A percentile compares a stretch with the other conserved stretches of the same genome.
phyloP scores from a whole-genome alignment of 1,139 yeast species.

The Candida gigantensis region DNA sequence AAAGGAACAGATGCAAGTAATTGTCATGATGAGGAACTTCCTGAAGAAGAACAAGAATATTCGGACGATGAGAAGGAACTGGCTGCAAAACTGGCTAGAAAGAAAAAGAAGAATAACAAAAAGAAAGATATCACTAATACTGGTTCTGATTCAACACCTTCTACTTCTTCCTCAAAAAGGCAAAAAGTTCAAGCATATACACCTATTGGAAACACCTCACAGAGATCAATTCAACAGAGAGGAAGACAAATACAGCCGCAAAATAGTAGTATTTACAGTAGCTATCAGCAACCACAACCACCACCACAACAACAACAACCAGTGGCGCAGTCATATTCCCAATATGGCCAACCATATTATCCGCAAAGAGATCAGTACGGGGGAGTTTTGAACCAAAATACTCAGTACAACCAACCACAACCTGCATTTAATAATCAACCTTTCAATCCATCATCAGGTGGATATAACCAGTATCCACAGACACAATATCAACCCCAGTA shows the following conservation, averaged over 20 bases:
- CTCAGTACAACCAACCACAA: constrained; percentile 2
- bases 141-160: constrained; percentile 5
- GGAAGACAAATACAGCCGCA: constrained; percentile 13
- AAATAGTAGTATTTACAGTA: constrained; percentile 2
- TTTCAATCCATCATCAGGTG: constrained; percentile 1
- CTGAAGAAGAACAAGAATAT: constrained; percentile 90
- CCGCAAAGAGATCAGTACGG: constrained; percentile 9
- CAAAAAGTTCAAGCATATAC: constrained; percentile 19
- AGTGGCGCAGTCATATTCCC: constrained; percentile 8
- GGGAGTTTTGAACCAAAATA: constrained; percentile 2
- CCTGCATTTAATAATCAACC: neutral
- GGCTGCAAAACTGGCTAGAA: constrained; percentile 57
- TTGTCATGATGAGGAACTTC: constrained; percentile 90
- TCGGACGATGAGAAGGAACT: constrained; percentile 88
- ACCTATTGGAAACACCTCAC: constrained; percentile 9
- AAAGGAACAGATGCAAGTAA: constrained; percentile 96
- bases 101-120: constrained; percentile 49
- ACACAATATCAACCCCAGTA: constrained; percentile 6
- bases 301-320: constrained; percentile 4
- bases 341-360: constrained; percentile 14
- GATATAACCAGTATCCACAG: constrained; percentile 1
- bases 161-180: constrained; percentile 13
- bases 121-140: constrained; percentile 17
- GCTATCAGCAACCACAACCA: constrained; percentile 3
- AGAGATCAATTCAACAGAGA: constrained; percentile 4